Base-by-base conservation (phyloP, 2,329 filamentous ascomycete species). In the Trichoderma koningii region DNA sequence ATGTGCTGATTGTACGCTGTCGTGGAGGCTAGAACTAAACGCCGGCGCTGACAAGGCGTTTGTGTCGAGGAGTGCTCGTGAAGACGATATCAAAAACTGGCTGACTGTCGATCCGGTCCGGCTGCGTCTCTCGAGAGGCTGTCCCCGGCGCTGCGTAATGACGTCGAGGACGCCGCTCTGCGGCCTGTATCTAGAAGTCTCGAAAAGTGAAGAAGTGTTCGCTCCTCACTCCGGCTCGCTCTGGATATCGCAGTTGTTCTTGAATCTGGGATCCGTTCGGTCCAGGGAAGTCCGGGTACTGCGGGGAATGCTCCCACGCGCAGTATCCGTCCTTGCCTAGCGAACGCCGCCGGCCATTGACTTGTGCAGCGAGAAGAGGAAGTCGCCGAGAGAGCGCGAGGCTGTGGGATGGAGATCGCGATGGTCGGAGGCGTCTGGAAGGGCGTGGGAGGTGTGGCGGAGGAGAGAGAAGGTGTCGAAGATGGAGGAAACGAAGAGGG, bases 261-360 rank as follows among this genome's bases (percentile, higher is more conserved):
- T 44, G 55, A 48, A 30, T 66, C 55, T 68, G 61, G 44, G 63
- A 55, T 65, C 63, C 67, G 63, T 69, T 62, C 66, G 67, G 65
- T 66, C 63, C 69, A 69, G 71, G 70, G 56, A 70, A 71, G 70
- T 76, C 70, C 80, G 76, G 81, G 80, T 81, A 81, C 81, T 84
- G 83, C 83, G 83, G 83, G 83, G 81, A 82, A 81, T 72, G 76
- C 76, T 83, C 82, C 82, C 83, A 81, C 81, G 80, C 82, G 83
- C 81, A 83, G 82, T 81, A 81, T 82, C 82, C 80, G 80, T 77
- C 76, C 73, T 76, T 77, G 75, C 73, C 80, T 85, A 86, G 75
- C 81, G 79, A 77, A 81, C 81, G 78, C 81, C 77, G 76, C 80
- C 78, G 82, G 80, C 81, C 85, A 87, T 87, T 83, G 82, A 80